A percentile compares a stretch with the other conserved stretches of the same genome.
Conservation (phyloP, 208 protist species). For the Acanthamoeba sp. region DNA sequence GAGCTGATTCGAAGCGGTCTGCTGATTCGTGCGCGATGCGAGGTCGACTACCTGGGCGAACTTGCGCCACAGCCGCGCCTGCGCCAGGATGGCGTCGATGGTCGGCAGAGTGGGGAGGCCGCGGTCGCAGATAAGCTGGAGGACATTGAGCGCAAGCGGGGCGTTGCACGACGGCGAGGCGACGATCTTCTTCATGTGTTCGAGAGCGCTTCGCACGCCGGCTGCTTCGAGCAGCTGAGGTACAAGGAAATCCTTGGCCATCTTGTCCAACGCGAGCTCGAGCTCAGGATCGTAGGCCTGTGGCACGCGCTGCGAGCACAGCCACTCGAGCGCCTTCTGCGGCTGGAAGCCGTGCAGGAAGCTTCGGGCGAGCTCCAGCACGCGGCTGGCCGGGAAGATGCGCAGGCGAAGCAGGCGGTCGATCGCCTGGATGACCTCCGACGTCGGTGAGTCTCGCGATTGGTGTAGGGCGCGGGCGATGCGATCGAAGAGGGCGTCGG, state of each 20-base stretch:
- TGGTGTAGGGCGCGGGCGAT: not conserved
- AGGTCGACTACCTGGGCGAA: conserved; percentile 29
- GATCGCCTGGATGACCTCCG: not conserved
- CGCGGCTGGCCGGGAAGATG: not conserved
- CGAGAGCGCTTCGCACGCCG: not conserved
- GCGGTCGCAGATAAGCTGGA: not conserved
- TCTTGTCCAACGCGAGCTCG: conserved; percentile 1
- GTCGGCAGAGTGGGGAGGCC: not conserved
- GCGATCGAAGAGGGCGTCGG: not conserved
- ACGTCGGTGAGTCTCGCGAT: not conserved
- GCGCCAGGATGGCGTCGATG: not conserved
- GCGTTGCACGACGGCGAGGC: not conserved
- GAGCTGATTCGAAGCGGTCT: not conserved
- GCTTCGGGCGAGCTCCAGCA: conserved; percentile 13
- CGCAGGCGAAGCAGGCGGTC: not conserved
- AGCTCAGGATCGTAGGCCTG: not conserved
- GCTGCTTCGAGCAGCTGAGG: not conserved
- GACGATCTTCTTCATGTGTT: conserved; percentile 12
- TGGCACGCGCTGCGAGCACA: not conserved
- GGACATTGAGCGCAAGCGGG: not conserved
- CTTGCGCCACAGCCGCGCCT: conserved; percentile 8
- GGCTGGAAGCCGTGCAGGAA: conserved; percentile 4
- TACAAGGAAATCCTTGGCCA: not conserved
- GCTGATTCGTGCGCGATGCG: not conserved
- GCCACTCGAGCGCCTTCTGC: conserved; percentile 25